Base-by-base conservation (phyloP, 2,329 filamentous ascomycete genomes). In the Colletotrichum liaoningense region DNA sequence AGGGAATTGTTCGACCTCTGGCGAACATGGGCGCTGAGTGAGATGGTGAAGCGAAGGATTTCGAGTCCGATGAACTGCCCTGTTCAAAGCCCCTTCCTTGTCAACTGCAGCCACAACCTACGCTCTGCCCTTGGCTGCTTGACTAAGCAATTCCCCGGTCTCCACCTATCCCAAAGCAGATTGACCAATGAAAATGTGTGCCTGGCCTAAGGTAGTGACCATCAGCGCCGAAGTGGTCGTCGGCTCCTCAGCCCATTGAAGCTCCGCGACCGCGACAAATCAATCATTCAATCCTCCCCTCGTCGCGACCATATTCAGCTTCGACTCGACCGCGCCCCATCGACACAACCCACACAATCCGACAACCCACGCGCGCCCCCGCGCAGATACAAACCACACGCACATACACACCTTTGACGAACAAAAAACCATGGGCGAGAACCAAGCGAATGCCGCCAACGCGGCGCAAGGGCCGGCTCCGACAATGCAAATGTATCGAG, bases 401-500 rank as follows among this genome's bases (percentile, higher is more conserved):
- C 19, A 16, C 3, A 28, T 5, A 14, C 46, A 19, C 30, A 33
- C 30, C 33, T 12, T 12, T 35, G 24, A 16, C 14, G 38, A 42
- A 42, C 14, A 16, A 42, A 42, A 42, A 58, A 19, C 30, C 57
- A 75, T 75, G 74, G 73, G 69, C 24, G 74, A 75, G 26, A 76
- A 75, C 38, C 71, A 67, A 16, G 46, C 67, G 26, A 67, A 68
- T 62, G 49, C 52, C 26, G 67, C 64, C 52, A 55, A 55, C 67
- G 78, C 78, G 38, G 78, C 80, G 42, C 59, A 65, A 54, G 62
- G 72, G 9, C 49, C 62, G 16, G 79, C 81, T 71, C 80, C 81
- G 28, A 84, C 80, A 7, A 80, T 84, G 80, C 83, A 84, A 22
- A 86, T 88, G 77, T 88, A 88, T 74, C 86, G 86, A 78, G 87